These are phyloP conservation scores for Triticum timopheevii DNA, from an alignment of 176 grass and related monocot genomes.

Conservation along the genomic window DNA sequence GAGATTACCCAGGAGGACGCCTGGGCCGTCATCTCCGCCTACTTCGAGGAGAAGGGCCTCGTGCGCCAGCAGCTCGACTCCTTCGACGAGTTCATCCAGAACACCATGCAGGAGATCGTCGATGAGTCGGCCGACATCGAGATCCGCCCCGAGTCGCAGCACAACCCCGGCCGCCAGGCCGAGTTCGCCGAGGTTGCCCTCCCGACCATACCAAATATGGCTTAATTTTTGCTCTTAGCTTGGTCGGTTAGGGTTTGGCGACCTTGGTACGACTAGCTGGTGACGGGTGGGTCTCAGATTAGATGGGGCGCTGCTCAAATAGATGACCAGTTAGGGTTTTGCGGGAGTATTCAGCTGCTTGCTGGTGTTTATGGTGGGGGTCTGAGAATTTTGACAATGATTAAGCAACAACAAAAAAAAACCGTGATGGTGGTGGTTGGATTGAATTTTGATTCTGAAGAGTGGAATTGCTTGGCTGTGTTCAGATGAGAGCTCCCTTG, in stretches of 20 bases:
- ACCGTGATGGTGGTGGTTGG: neutral
- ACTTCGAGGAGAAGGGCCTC: conserved; percentile 98
- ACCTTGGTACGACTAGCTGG: conserved; percentile 17
- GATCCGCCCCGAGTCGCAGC: conserved; percentile 94
- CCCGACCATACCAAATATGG: conserved; percentile 14
- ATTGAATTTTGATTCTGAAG: neutral
- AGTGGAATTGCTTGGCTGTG: neutral
- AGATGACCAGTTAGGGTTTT: conserved; percentile 28
- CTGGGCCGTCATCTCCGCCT: conserved; percentile 95
- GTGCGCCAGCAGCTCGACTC: conserved; percentile 95
- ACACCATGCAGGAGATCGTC: conserved; percentile 98
- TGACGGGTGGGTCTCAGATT: neutral
- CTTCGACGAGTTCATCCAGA: conserved; percentile 98
- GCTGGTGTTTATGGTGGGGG: neutral
- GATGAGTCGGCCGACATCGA: conserved; percentile 91
- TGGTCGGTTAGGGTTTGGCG: conserved; percentile 15
- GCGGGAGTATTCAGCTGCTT: neutral
- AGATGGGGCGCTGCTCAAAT: neutral
- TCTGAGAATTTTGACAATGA: neutral
- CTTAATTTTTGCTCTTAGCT: conserved; percentile 40
- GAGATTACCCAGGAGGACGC: conserved; percentile 95
- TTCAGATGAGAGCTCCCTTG: neutral
- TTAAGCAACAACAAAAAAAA: neutral
- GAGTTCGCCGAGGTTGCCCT: conserved; percentile 82
- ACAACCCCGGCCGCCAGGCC: conserved; percentile 94